phyloP scores from a whole-genome alignment of 2,329 filamentous ascomycete species.

The Hypoxylon sp. region DNA sequence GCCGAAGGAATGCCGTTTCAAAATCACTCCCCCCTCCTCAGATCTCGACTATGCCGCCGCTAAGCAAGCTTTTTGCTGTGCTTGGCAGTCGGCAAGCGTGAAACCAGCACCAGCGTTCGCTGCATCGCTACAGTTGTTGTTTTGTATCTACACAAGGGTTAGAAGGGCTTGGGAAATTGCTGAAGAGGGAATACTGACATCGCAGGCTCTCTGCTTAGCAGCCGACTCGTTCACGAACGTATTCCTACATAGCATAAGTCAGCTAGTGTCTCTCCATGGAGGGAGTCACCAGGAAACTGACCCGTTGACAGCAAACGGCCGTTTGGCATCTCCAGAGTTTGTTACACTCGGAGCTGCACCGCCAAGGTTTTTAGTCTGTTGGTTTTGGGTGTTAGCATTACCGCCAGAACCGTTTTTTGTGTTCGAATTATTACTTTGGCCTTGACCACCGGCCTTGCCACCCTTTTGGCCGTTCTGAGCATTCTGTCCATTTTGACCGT shows the following conservation, averaged over 20 bases:
- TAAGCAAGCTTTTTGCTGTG: slow-evolving; percentile 59
- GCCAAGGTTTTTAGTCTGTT: slow-evolving; percentile 46
- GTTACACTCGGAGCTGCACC: slow-evolving; percentile 48
- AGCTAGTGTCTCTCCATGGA: slow-evolving; percentile 63
- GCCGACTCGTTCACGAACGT: slow-evolving; percentile 70
- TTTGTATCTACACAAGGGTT: slow-evolving; percentile 62
- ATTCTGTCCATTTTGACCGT: slow-evolving; percentile 39
- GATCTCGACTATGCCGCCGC: slow-evolving; percentile 34
- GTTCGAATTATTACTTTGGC: slow-evolving; percentile 45
- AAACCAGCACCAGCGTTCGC: slow-evolving; percentile 67
- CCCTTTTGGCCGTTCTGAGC: slow-evolving; percentile 42
- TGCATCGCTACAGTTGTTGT: slow-evolving; percentile 71
- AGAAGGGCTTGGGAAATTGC: not conserved
- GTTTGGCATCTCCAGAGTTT: slow-evolving; percentile 52
- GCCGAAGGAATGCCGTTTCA: slow-evolving; percentile 27
- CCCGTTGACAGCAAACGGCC: slow-evolving; percentile 71
- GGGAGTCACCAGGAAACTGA: slow-evolving; percentile 46
- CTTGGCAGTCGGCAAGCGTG: slow-evolving; percentile 66
- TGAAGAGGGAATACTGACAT: slow-evolving; percentile 49
- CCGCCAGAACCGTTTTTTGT: slow-evolving; percentile 31
- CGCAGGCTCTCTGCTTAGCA: slow-evolving; percentile 73
- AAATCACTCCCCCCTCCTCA: slow-evolving; percentile 21
- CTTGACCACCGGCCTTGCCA: slow-evolving; percentile 35
- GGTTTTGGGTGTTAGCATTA: slow-evolving; percentile 38
- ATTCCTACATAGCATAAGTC: slow-evolving; percentile 50